A percentile compares a stretch with the other conserved stretches of the same genome.
phyloP scores from a whole-genome alignment of 257 asterid species.

The Voacanga thouarsii region DNA sequence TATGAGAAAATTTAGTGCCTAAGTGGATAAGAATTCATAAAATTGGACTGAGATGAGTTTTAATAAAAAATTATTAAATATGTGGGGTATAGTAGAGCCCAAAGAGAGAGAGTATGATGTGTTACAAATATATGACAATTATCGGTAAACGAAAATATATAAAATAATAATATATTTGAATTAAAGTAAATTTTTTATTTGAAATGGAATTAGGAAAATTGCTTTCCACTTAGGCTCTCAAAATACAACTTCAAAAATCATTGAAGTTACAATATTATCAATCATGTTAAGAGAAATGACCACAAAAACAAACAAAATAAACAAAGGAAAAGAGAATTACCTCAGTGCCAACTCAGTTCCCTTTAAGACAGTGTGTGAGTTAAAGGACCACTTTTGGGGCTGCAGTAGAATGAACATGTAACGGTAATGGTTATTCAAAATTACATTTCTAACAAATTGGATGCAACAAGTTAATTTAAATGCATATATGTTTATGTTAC shows the following conservation, averaged over 20 bases:
- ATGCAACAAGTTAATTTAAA: neutral
- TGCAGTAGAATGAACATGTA: conserved; percentile 34
- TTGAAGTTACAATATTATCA: neutral
- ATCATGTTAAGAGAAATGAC: neutral
- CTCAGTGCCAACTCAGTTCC: conserved; percentile 74
- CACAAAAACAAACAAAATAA: neutral
- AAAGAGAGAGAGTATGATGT: no score
- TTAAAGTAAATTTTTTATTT: no score
- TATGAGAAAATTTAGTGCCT: neutral
- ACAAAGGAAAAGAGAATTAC: conserved; percentile 30
- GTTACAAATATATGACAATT: no score
- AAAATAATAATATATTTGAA: no score
- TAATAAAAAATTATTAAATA: no score
- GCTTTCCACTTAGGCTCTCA: no score
- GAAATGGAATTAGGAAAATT: no score
- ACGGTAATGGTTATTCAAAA: neutral
- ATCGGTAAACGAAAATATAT: no score
- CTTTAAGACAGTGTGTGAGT: conserved; percentile 85
- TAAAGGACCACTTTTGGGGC: conserved; percentile 93
- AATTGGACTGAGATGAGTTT: no score
- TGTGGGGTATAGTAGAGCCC: no score
- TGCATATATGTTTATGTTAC: neutral
- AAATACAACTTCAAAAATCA: neutral
- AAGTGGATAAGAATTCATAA: no score
- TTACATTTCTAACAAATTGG: neutral